A percentile compares a stretch with the other conserved stretches of the same genome.
Conservation (phyloP, 768 basidiomycete species). For the Auriscalpium microsporum region DNA sequence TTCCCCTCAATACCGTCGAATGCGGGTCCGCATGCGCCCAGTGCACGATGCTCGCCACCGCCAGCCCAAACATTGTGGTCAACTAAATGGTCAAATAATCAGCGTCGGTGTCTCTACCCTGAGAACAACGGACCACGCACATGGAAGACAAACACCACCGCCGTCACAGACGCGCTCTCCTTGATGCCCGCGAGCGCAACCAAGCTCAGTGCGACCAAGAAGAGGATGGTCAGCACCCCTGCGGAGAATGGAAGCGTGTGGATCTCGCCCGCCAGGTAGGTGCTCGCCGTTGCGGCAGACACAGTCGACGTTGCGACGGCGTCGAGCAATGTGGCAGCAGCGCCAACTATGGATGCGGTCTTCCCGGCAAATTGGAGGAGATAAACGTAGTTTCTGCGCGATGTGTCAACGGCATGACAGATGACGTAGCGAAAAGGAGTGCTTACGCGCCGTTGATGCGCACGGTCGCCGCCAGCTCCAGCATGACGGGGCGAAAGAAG, state of each 20-base stretch:
- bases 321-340: conserved; percentile 11
- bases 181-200: conserved; percentile 12
- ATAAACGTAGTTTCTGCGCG: conserved; percentile 2
- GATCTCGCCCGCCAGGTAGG: conserved; percentile 12
- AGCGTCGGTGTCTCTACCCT: background rate
- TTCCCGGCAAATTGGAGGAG: conserved; percentile 8
- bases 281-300: conserved; percentile 13
- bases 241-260: conserved; percentile 7
- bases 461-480: background rate
- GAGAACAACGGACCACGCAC: background rate
- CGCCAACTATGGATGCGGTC: conserved; percentile 10
- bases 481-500: conserved; percentile 7
- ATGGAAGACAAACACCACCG: conserved; percentile 13
- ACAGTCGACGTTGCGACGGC: conserved; percentile 12
- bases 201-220: conserved; percentile 9
- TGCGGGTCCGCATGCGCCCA: conserved; percentile 12
- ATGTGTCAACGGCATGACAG: background rate
- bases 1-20: conserved; percentile 7
- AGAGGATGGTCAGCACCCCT: conserved; percentile 6
- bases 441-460: conserved; percentile 3
- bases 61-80: conserved; percentile 7
- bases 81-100: background rate
- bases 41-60: conserved; percentile 4
- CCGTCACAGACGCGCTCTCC: conserved; percentile 9
- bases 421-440: background rate